These are phyloP conservation scores for Gymnopilus dilepis DNA, from an alignment of 768 basidiomycete species.

Conservation along the genomic window DNA sequence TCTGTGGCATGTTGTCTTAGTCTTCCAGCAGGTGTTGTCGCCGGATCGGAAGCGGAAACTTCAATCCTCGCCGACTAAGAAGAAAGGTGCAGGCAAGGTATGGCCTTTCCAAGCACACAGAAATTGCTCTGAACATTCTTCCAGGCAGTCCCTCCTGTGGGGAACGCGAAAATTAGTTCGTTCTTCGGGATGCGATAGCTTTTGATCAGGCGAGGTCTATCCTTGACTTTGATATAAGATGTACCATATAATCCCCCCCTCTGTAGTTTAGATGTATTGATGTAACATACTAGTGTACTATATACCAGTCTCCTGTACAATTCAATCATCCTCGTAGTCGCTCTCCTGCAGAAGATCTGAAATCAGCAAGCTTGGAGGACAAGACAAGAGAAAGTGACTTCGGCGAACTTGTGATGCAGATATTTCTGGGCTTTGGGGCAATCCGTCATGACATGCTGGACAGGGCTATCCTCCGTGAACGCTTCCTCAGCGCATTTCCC, in stretches of 20 bases:
- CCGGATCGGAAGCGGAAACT: not conserved
- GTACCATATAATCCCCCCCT: not conserved
- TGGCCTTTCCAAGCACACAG: too few relatives aligned
- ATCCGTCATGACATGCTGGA: not conserved
- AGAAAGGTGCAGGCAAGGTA: constrained; percentile 4
- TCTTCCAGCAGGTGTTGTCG: not conserved
- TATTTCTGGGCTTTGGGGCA: not conserved
- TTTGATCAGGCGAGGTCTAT: not conserved
- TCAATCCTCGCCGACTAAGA: constrained; percentile 16
- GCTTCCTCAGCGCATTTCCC: not conserved
- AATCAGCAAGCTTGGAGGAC: too few relatives aligned
- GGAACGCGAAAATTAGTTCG: constrained; percentile 18
- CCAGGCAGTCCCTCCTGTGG: not conserved
- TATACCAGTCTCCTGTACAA: too few relatives aligned
- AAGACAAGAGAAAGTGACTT: too few relatives aligned
- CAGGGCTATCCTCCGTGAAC: not conserved
- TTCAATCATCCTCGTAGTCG: too few relatives aligned
- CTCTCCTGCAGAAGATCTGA: too few relatives aligned
- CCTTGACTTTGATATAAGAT: not conserved
- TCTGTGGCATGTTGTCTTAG: not conserved
- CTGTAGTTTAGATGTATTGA: too few relatives aligned
- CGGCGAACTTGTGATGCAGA: not conserved
- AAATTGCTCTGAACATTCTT: not conserved
- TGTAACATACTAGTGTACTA: too few relatives aligned
- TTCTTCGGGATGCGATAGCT: constrained; percentile 11